Base-by-base conservation (phyloP, 1,284 basidiomycete species). In the Tetrapyrgos nigripes region DNA sequence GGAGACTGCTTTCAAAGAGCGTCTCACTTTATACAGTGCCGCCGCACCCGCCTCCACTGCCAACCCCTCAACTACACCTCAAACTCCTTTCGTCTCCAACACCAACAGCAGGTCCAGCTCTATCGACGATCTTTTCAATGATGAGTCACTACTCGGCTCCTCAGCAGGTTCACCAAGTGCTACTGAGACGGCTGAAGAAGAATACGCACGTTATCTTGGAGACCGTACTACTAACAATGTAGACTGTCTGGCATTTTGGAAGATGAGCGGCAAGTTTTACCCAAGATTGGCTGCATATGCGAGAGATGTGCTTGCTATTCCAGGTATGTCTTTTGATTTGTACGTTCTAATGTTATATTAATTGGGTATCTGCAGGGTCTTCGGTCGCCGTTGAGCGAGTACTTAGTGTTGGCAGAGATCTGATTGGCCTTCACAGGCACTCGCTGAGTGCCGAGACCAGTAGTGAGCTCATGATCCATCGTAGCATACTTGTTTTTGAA, bases 231-330 rank as follows among this genome's bases (percentile, higher is more conserved):
- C 29, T 19, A n/a, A 31, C n/a, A 31, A n/a, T 31, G 17, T 31
- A 28, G 29, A 29, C 14, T 31, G 23, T 51, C 29, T 51, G 13
- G 23, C 24, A 5, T 29, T 8, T 23, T 33, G 28, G 21, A 51
- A 28, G 19, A 33, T 21, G 17, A 31, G 33, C 23, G 4, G 17
- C 6, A 35, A 6, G 4, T 31, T 5, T 4, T 51, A 31, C 29
- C 50, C 31, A n/a, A 13, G 50, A 11, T n/a, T 51, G 10, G 50
- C 50, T 11, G 23, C 13, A n/a, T 51, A 51, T 51, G 50, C 50
- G 21, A 4, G 50, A 28, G 50, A 51, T 28, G 28, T 51, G 4
- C 29, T 51, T 31, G 50, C 50, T 4, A 51, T 51, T 19, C 50
- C 50, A 11, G 50, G 50, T 51, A 51, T n/a, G 29, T 19, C 8